Conservation (phyloP, 2,329 filamentous ascomycete genomes). For the Alternaria brassicae region DNA sequence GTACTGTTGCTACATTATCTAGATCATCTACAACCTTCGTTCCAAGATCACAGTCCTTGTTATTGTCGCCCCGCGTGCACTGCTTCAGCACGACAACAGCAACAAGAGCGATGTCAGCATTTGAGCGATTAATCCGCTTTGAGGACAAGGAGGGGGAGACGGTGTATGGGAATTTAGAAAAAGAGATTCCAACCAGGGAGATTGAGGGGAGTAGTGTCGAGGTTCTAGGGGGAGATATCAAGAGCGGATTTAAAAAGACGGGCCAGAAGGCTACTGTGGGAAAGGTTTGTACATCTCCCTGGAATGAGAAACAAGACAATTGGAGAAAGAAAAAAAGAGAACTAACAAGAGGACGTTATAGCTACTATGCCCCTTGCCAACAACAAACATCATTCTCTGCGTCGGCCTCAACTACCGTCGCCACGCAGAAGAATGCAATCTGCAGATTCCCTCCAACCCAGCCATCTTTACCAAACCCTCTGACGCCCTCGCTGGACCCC, state of each 20-base stretch:
- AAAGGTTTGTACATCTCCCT: constrained; percentile 17
- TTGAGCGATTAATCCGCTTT: constrained; percentile 47
- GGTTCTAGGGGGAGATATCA: constrained; percentile 39
- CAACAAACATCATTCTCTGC: constrained; percentile 43
- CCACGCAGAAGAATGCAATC: constrained; percentile 45
- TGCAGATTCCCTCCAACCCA: constrained; percentile 41
- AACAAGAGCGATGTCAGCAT: constrained; percentile 29
- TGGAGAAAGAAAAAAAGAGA: neutral
- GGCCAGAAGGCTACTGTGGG: constrained; percentile 34
- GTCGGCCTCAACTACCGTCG: constrained; percentile 47
- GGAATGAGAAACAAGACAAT: neutral
- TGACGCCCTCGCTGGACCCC: constrained; percentile 45
- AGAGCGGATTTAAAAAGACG: constrained; percentile 41
- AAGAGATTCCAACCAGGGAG: constrained; percentile 37
- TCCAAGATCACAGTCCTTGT: neutral
- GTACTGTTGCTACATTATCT: neutral
- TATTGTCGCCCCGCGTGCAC: neutral
- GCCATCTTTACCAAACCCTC: constrained; percentile 48
- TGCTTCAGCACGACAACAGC: constrained; percentile 9
- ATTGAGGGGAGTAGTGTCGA: constrained; percentile 42
- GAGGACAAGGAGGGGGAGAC: constrained; percentile 38
- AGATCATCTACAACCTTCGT: neutral
- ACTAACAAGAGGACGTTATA: neutral
- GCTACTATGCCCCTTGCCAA: constrained; percentile 40
- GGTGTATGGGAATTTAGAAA: constrained; percentile 42